Evolutionary conservation across 2,329 filamentous ascomycete genomes (phyloP).

Genomic region (Curvularia verruculosa): DNA sequence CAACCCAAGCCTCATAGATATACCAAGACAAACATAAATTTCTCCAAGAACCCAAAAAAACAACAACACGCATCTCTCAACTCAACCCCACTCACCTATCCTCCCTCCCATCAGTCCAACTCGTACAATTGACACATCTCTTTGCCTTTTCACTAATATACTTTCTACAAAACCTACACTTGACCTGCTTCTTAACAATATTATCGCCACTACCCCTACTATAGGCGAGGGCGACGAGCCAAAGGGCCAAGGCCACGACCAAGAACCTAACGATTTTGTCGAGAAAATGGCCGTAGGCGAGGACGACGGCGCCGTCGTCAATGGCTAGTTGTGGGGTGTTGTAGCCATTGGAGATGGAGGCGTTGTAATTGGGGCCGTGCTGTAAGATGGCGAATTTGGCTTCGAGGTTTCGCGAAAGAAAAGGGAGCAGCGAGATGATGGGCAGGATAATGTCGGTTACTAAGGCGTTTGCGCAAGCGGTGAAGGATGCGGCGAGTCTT

Average conservation of each 20-base stretch:
- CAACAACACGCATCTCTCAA: background rate
- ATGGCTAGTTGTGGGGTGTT: constrained; percentile 73
- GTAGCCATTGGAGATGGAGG: constrained; percentile 60
- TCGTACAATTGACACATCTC: constrained; percentile 64
- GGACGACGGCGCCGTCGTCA: constrained; percentile 72
- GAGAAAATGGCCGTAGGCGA: constrained; percentile 74
- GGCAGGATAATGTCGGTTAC: constrained; percentile 74
- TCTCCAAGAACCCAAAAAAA: background rate
- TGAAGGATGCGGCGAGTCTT: constrained; percentile 74
- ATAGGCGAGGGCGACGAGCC: constrained; percentile 67
- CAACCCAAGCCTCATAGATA: too few relatives aligned
- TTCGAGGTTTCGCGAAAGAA: constrained; percentile 72
- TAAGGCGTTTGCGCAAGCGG: constrained; percentile 72
- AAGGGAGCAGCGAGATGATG: constrained; percentile 70
- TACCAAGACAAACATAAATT: background rate
- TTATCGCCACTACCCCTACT: constrained; percentile 66
- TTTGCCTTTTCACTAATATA: constrained; percentile 67
- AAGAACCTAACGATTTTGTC: constrained; percentile 70
- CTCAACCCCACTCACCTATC: constrained; percentile 34
- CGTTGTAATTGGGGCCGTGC: constrained; percentile 58
- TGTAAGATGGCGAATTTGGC: constrained; percentile 74
- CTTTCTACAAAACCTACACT: constrained; percentile 71
- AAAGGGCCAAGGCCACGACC: constrained; percentile 69
- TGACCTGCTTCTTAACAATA: constrained; percentile 73
- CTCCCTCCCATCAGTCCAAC: constrained; percentile 63